Percentiles rank a stretch among this genome's conserved stretches.
These are phyloP conservation scores for Fusarium brachygibbosum DNA, from an alignment of 2,329 filamentous ascomycete species.

Conservation along the genomic window DNA sequence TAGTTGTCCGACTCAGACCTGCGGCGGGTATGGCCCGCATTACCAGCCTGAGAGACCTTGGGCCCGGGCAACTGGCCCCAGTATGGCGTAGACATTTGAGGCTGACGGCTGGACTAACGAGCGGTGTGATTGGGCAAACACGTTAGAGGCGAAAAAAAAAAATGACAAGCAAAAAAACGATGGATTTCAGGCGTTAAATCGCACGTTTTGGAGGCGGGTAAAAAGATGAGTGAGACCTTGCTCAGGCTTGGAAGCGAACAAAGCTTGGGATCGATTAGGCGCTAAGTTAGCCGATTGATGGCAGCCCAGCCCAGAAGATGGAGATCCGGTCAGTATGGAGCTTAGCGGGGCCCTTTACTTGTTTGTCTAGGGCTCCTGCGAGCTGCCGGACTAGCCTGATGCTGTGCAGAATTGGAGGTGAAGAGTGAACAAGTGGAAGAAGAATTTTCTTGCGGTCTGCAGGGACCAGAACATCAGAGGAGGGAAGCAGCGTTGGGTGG, in stretches of 20 bases:
- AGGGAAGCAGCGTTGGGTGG: constrained; percentile 13
- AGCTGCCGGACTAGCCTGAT: constrained; percentile 55
- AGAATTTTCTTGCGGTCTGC: constrained; percentile 26
- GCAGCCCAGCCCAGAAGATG: constrained; percentile 9
- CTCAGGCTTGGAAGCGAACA: constrained; percentile 30
- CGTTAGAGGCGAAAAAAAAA: constrained; percentile 22
- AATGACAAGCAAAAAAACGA: constrained; percentile 20
- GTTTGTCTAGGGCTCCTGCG: constrained; percentile 44
- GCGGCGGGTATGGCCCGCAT: constrained; percentile 54
- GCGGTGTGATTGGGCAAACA: constrained; percentile 48
- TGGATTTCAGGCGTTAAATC: constrained; percentile 33
- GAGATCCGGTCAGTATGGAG: constrained; percentile 6
- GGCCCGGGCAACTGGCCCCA: constrained; percentile 70
- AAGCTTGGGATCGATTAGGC: constrained; percentile 33
- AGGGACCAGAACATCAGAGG: constrained; percentile 12
- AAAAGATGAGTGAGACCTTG: constrained; percentile 23
- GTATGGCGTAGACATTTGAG: constrained; percentile 65
- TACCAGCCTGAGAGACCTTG: constrained; percentile 53
- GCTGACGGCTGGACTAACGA: constrained; percentile 37
- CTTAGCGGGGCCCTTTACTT: constrained; percentile 40
- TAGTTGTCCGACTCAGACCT: constrained; percentile 52
- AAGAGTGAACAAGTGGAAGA: constrained; percentile 15
- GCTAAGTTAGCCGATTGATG: constrained; percentile 44
- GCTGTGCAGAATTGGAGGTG: constrained; percentile 47
- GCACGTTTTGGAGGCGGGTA: constrained; percentile 43